Conservation (phyloP, 2,329 filamentous ascomycete species). For the Rutstroemia sp. region DNA sequence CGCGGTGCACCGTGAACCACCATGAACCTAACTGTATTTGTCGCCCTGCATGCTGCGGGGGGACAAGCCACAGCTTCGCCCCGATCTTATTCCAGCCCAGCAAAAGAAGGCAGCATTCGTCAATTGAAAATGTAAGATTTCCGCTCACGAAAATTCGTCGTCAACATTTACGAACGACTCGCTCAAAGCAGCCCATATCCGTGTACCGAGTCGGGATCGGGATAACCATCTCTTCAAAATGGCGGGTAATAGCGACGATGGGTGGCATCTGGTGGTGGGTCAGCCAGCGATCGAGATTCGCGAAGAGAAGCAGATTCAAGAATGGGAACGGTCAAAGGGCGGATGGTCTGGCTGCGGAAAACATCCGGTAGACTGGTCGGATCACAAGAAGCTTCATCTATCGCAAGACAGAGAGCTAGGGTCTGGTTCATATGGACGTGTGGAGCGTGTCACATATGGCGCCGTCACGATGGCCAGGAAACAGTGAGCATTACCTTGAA, state of each 20-base stretch:
- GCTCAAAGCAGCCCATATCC: too few relatives aligned
- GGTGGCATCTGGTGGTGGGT: conserved; percentile 17
- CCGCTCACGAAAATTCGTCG: too few relatives aligned
- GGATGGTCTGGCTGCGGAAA: conserved; percentile 23
- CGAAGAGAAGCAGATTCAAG: conserved; percentile 19
- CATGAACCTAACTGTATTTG: too few relatives aligned
- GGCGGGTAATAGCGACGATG: conserved; percentile 10
- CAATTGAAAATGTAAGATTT: too few relatives aligned
- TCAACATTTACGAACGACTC: too few relatives aligned
- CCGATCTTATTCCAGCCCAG: too few relatives aligned
- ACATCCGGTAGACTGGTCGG: conserved; percentile 15
- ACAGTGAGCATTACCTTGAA: conserved; percentile 19
- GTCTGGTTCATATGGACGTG: conserved; percentile 37
- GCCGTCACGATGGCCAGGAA: conserved; percentile 39
- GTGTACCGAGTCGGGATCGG: too few relatives aligned
- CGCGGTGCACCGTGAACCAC: too few relatives aligned
- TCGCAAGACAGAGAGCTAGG: conserved; percentile 31
- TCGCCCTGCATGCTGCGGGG: too few relatives aligned
- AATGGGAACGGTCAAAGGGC: conserved; percentile 18
- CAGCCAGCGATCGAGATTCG: conserved; percentile 17
- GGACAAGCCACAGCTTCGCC: too few relatives aligned
- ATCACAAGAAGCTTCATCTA: conserved; percentile 15
- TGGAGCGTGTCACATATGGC: conserved; percentile 35
- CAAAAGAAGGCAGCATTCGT: too few relatives aligned
- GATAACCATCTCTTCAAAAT: too few relatives aligned